These are phyloP conservation scores for Lactifluus subvellereus DNA, from an alignment of 768 basidiomycete genomes.

Conservation along the genomic window DNA sequence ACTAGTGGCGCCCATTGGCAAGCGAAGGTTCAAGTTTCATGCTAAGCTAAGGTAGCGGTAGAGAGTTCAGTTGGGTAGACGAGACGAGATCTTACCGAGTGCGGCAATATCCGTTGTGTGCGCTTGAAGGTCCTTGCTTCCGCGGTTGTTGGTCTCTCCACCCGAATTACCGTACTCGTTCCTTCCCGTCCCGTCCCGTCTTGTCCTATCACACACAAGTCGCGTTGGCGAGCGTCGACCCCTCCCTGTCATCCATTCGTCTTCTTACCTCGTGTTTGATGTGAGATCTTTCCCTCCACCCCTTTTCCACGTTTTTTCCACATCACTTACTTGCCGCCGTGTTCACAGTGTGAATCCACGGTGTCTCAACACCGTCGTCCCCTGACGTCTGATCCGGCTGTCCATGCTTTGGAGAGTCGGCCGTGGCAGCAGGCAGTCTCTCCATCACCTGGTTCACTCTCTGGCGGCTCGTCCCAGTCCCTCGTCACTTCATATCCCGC, in stretches of 20 bases:
- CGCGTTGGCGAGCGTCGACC: neutral
- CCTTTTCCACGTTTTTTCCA: conserved; percentile 6
- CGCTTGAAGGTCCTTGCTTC: neutral
- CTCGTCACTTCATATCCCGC: conserved; percentile 21
- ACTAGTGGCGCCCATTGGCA: conserved; percentile 10
- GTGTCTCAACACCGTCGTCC: conserved; percentile 33
- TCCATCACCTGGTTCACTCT: conserved; percentile 33
- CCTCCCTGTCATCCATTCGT: neutral
- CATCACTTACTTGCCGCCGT: conserved; percentile 5
- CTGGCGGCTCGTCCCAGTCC: conserved; percentile 28
- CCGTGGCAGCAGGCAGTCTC: conserved; percentile 45
- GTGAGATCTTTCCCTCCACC: conserved; percentile 10
- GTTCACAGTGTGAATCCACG: conserved; percentile 29
- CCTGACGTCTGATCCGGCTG: conserved; percentile 42
- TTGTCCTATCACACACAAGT: neutral
- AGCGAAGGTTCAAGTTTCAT: conserved; percentile 15
- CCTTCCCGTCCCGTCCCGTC: neutral
- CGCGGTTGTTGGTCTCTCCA: neutral
- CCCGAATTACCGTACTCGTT: conserved; percentile 2
- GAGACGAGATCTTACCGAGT: neutral
- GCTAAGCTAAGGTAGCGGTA: neutral
- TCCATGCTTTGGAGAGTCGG: conserved; percentile 69
- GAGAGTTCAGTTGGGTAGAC: no score
- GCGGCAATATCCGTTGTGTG: conserved; percentile 11
- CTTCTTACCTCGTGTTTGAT: conserved; percentile 13